Conservation (phyloP, 2,329 filamentous ascomycete species). For the Alternaria sp. region DNA sequence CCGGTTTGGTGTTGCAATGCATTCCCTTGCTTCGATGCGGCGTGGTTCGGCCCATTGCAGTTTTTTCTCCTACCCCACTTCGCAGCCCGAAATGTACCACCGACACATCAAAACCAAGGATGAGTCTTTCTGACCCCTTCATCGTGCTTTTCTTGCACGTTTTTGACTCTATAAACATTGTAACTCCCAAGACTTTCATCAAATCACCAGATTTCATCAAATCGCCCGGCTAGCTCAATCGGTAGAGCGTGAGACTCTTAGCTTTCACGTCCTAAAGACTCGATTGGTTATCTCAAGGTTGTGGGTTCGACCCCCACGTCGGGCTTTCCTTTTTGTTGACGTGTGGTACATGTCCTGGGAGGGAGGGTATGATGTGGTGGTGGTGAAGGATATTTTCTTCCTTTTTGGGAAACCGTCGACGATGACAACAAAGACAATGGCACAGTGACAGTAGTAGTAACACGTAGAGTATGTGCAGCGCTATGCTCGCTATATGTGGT, state of each 20-base stretch:
- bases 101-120: neutral
- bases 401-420: neutral
- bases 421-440: neutral
- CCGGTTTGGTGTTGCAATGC: neutral
- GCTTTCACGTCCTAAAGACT: constrained; percentile 7
- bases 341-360: neutral
- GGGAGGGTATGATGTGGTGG: neutral
- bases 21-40: neutral
- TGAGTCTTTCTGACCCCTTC: rapidly evolving
- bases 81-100: neutral
- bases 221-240: constrained; percentile 41
- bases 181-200: rapidly evolving
- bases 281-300: constrained; percentile 8
- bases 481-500: neutral
- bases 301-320: constrained; percentile 8
- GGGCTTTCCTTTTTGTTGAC: neutral
- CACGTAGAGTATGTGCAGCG: too few relatives aligned
- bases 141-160: neutral
- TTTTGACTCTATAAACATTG: neutral
- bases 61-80: neutral
- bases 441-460: neutral
- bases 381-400: neutral
- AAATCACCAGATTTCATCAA: neutral
- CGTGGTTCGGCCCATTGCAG: neutral
- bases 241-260: constrained; percentile 53